phyloP scores from a whole-genome alignment of 2,329 filamentous ascomycete species.

The Alternaria metachromatica region DNA sequence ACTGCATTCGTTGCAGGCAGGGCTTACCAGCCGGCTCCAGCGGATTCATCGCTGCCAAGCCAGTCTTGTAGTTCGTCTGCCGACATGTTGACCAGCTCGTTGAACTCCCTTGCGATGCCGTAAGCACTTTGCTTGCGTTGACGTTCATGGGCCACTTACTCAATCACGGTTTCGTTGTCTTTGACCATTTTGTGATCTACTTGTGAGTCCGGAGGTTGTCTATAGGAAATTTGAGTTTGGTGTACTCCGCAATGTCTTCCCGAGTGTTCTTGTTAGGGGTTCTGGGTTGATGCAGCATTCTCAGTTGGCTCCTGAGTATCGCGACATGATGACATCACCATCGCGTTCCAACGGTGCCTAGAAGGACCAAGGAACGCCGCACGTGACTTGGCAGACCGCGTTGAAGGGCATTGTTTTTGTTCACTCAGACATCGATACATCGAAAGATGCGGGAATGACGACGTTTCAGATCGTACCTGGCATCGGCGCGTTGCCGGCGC shows the following conservation, averaged over 20 bases:
- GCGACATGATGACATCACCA: not conserved
- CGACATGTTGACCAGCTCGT: conserved; percentile 71
- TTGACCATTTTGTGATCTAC: conserved; percentile 56
- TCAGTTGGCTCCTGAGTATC: not conserved
- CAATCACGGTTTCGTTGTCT: conserved; percentile 58
- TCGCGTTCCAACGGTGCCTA: not conserved
- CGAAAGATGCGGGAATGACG: not conserved
- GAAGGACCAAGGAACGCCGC: not conserved
- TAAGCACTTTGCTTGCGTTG: not conserved
- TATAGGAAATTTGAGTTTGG: not conserved
- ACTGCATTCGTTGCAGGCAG: not conserved
- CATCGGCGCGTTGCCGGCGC: not conserved
- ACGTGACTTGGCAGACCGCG: not conserved
- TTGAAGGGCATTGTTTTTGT: not conserved
- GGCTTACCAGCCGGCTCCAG: conserved; percentile 62
- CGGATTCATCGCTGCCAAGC: conserved; percentile 66
- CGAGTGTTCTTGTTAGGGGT: not conserved
- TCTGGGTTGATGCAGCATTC: not conserved
- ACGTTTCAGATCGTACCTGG: not conserved
- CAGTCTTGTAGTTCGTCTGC: conserved; percentile 66
- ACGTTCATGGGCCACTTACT: conserved; percentile 39
- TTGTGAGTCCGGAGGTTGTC: not conserved
- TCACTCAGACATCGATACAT: not conserved
- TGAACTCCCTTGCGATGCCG: conserved; percentile 62
- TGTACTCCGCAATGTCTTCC: not conserved